A percentile compares a stretch with the other conserved stretches of the same genome.
These are phyloP conservation scores for Jimgerdemannia lactiflua DNA, from an alignment of 192 early-diverging fungal species.

Conservation along the genomic window DNA sequence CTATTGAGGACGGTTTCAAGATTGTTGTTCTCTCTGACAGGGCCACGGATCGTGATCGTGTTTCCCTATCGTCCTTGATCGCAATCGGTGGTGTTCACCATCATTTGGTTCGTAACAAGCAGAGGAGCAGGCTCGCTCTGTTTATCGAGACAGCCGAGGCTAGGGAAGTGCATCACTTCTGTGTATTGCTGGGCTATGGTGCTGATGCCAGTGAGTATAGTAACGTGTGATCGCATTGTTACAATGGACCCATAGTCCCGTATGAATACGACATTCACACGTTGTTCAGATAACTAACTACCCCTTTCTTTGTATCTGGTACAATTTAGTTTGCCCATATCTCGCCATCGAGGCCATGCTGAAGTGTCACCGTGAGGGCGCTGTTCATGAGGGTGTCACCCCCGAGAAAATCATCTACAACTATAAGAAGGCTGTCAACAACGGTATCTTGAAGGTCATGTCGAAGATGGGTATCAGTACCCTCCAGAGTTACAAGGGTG, in stretches of 20 bases:
- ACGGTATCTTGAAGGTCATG: constrained; percentile 98
- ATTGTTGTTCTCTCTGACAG: constrained; percentile 86
- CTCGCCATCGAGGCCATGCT: constrained; percentile 85
- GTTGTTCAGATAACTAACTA: background rate
- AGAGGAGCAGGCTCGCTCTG: constrained; percentile 85
- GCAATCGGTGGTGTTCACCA: constrained; percentile 93
- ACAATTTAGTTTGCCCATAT: constrained; percentile 72
- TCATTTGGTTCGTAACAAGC: constrained; percentile 84
- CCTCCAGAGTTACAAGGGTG: constrained; percentile 96
- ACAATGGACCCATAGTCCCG: too few relatives aligned
- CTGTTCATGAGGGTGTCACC: constrained; percentile 59
- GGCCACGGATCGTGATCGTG: constrained; percentile 56
- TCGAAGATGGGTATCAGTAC: constrained; percentile 99
- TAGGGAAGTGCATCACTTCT: constrained; percentile 94
- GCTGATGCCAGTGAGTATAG: constrained; percentile 66
- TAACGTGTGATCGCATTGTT: background rate
- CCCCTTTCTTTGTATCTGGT: constrained; percentile 7
- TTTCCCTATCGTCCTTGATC: constrained; percentile 83
- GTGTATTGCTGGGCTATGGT: constrained; percentile 93
- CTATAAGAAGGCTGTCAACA: constrained; percentile 84
- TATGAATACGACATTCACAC: too few relatives aligned
- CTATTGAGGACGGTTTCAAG: constrained; percentile 78
- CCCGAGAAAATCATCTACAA: constrained; percentile 73
- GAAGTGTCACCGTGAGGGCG: constrained; percentile 84
- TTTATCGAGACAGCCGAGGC: constrained; percentile 92